Percentiles rank a stretch among this genome's conserved stretches.
These are phyloP conservation scores for Gymnopilus junonius DNA, from an alignment of 768 basidiomycete species.

Conservation along the genomic window DNA sequence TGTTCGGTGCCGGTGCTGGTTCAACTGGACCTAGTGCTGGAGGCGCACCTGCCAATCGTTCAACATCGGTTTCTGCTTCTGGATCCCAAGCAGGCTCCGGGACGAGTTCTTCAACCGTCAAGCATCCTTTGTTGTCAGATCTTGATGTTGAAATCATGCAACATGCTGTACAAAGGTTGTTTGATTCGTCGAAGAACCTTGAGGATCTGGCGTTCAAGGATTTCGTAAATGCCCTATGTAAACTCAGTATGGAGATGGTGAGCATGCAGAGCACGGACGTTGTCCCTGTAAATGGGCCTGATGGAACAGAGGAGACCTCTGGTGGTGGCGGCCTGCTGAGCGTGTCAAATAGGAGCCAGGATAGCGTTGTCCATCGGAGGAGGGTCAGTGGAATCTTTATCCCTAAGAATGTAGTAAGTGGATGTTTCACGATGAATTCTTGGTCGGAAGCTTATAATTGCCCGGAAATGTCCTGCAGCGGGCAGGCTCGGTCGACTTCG, in stretches of 20 bases:
- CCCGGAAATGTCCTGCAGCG: conserved; percentile 2
- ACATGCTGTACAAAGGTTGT: conserved; percentile 76
- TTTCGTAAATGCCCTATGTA: conserved; percentile 80
- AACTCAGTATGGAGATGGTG: conserved; percentile 91
- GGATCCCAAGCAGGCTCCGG: conserved; percentile 24
- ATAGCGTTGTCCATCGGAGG: conserved; percentile 55
- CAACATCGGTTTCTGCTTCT: conserved; percentile 36
- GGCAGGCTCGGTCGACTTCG: conserved; percentile 91
- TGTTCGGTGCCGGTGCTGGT: conserved; percentile 18
- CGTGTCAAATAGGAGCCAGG: conserved; percentile 27
- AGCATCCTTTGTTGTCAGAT: conserved; percentile 72
- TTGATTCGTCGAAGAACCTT: conserved; percentile 83
- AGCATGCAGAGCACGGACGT: conserved; percentile 72
- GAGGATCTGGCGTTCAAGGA: conserved; percentile 82
- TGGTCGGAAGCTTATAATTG: too few relatives aligned
- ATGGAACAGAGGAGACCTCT: conserved; percentile 44
- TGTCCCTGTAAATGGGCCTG: conserved; percentile 35
- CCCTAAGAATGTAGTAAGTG: conserved; percentile 72
- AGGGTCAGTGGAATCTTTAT: conserved; percentile 90
- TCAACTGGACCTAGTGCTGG: conserved; percentile 26
- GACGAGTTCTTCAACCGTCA: conserved; percentile 24
- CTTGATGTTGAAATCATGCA: conserved; percentile 78
- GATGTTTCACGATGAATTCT: background rate
- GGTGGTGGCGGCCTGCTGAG: conserved; percentile 26
- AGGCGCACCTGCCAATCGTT: conserved; percentile 37